Evolutionary conservation across 2,329 filamentous ascomycete species (phyloP), one percentile per base, ranked within the genome.

Genomic region (Penicillium sp.): DNA sequence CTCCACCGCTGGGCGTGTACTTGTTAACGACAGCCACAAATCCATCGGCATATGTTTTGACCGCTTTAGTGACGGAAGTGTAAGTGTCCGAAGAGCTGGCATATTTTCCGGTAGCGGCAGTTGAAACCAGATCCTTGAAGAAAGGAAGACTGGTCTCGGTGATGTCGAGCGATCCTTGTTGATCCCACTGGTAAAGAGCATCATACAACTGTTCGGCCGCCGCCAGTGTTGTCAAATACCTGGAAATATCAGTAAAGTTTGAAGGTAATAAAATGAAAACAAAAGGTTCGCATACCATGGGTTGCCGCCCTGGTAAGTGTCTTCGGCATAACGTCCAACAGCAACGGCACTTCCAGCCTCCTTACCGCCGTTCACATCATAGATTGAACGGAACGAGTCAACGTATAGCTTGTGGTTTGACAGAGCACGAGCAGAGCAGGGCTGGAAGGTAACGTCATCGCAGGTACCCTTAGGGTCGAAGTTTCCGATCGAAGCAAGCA

Each of bases 161-260:
- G 15, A 49, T 49, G 10, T 17, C 25, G 1, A 49, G 12, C 2
- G 47, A 38, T 13, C 12, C 6, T 8, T 38, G 47, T 19, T 49
- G 47, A 12, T 49, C n/a, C 47, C 47, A 49, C 31, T 49, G 47
- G 21, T 49, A 49, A 38, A 49, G 15, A 25, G 47, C 47, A 13
- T 49, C 33, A 13, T 38, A 49, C 21, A 49, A 19, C 15, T 49
- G 47, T 33, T 49, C 47, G 3, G 47, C 47, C 1, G 47, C 47
- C 0, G 47, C 47, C 9, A 36, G 33, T 19, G 47, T 49, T 12
- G 47, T 27, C 31, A 49, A 19, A 4, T 49, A 38, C 47, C 47
- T 49, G 7, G 47, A 19, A 19, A 36, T n/a, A 7, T 49, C 4
- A 49, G 47, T 17, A 38, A 6, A 15, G 17, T 27, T 15, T 1